Evolutionary conservation across 768 basidiomycete species (phyloP), one percentile per base, ranked within the genome.

Genomic region (Albatrellus ellisii): DNA sequence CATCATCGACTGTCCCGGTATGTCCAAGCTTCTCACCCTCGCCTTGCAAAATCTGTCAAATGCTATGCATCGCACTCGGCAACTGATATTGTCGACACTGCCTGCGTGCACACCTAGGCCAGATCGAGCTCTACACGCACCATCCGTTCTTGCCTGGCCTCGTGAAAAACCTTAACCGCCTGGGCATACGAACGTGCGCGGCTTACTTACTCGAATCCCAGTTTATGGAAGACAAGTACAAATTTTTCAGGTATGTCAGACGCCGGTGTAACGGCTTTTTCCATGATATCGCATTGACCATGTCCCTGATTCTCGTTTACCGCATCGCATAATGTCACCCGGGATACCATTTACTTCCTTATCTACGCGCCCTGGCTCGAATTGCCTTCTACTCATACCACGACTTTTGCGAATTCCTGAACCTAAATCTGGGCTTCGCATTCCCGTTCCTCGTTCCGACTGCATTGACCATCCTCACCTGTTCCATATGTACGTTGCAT

Each of bases 221-320:
- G 53, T 99, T 99, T 63, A 98, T 98, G 90, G 95, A 99, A 62
- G 95, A 99, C 60, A 82, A 85, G 50, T 86, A 90, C 60, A 99
- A 99, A 56, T 99, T 95, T 63, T 99, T 99, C 62, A 84, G 84
- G 86, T 80, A 37, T 26, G 51, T 45, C 43, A 17, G 27, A 4
- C 26, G 12, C n/a, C 14, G 20, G 14, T 21, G 17, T 11, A 36
- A 18, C 22, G 17, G 11, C 17, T 21, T 25, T 26, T 12, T 29
- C 28, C 37, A 21, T 24, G 22, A 24, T 38, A n/a, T 32, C 34
- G 17, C 14, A 36, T 36, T 36, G 17, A 15, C 17, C 34, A 38
- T 26, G 21, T 29, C 28, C 37, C 37, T 24, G 22, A 24, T 38
- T 42, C 25, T 12, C 14, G 10, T 18, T 28, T 6, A 18, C 9